These are phyloP conservation scores for Macrolepiota dolichaula DNA, from an alignment of 768 basidiomycete genomes.

Conservation along the genomic window DNA sequence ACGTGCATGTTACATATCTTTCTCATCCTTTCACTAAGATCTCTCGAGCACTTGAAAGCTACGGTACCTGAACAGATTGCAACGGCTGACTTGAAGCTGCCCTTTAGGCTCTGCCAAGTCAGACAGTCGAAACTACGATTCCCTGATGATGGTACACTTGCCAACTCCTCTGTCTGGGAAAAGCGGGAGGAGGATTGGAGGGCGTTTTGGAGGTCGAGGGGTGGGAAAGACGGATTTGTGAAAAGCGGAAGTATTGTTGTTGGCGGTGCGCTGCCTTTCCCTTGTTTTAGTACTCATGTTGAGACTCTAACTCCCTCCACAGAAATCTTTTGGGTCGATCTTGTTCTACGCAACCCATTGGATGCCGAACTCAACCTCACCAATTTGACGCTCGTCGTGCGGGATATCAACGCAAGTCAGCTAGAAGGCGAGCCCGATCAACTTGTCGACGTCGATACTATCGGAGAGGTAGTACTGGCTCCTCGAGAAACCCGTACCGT, in stretches of 20 bases:
- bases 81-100: slow-evolving; percentile 50
- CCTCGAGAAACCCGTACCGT: slow-evolving; percentile 68
- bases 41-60: slow-evolving; percentile 64
- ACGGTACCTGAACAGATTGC: slow-evolving; percentile 45
- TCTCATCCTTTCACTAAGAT: background rate
- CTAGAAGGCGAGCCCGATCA: slow-evolving; percentile 27
- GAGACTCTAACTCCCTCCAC: background rate
- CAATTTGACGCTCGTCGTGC: slow-evolving; percentile 53
- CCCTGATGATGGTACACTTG: slow-evolving; percentile 43
- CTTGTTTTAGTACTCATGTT: background rate
- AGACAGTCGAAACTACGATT: slow-evolving; percentile 57
- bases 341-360: slow-evolving; percentile 68
- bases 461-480: slow-evolving; percentile 59
- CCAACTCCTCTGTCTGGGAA: slow-evolving; percentile 53
- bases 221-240: slow-evolving; percentile 51
- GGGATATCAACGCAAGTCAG: slow-evolving; percentile 32
- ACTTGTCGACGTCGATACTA: slow-evolving; percentile 52
- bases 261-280: slow-evolving; percentile 46
- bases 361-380: slow-evolving; percentile 70
- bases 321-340: slow-evolving; percentile 80
- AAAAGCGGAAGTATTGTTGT: slow-evolving; percentile 57
- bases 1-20: slow-evolving; percentile 17
- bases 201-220: slow-evolving; percentile 51
- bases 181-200: slow-evolving; percentile 65
- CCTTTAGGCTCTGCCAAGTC: slow-evolving; percentile 62